These are phyloP conservation scores for Kalanchoe fedtschenkoi DNA, from an alignment of 164 flowering plant species.

Conservation along the genomic window DNA sequence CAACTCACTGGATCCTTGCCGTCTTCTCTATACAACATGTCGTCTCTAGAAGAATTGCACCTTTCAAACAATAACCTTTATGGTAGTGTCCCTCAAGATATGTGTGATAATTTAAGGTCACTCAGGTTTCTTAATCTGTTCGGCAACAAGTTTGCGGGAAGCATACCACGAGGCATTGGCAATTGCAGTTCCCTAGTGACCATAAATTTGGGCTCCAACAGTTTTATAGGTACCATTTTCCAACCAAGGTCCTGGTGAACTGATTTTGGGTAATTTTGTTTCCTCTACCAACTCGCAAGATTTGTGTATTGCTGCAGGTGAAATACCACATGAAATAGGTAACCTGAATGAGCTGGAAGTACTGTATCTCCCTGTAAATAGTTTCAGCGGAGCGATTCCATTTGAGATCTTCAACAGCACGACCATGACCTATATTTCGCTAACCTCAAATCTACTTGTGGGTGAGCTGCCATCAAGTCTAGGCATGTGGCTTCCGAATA, in stretches of 20 bases:
- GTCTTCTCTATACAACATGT: conserved; percentile 10
- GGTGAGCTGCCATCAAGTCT: conserved; percentile 15
- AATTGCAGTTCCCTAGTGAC: conserved; percentile 3
- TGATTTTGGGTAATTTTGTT: background rate
- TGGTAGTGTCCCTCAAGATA: conserved; percentile 7
- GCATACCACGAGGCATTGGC: conserved; percentile 7
- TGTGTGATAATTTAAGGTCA: conserved; percentile 7
- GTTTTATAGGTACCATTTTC: conserved; percentile 3
- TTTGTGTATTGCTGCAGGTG: conserved; percentile 9
- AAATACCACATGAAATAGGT: conserved; percentile 12
- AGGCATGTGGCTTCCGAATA: conserved; percentile 16
- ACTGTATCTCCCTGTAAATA: conserved; percentile 4
- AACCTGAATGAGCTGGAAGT: conserved; percentile 6
- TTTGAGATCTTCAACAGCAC: conserved; percentile 17
- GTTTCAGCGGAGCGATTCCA: conserved; percentile 13
- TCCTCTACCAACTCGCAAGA: background rate
- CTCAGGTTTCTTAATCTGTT: background rate
- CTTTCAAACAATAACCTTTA: background rate
- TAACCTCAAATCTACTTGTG: conserved; percentile 10
- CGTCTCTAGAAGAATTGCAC: conserved; percentile 7
- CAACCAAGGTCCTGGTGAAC: background rate
- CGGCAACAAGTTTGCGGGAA: conserved; percentile 5
- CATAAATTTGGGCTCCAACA: background rate
- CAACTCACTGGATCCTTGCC: conserved; percentile 10
- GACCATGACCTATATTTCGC: conserved; percentile 2